A percentile compares a stretch with the other conserved stretches of the same genome.
These are phyloP conservation scores for Pythium myriotylum DNA, from an alignment of 352 stramenopile species.

Conservation along the genomic window DNA sequence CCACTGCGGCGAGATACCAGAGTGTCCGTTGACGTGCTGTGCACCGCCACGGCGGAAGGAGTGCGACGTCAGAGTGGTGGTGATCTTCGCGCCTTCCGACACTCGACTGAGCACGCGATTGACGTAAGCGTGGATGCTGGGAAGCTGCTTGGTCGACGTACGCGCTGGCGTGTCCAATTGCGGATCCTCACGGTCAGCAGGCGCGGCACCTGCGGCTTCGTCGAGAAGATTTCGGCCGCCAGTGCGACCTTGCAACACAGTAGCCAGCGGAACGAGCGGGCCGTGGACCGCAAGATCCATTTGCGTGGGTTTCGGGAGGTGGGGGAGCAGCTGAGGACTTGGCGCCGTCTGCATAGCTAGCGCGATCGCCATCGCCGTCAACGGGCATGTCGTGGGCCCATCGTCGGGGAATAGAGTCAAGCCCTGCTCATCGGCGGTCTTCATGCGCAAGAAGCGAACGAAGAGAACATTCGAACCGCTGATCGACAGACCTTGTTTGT, in stretches of 20 bases:
- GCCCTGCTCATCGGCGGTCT: constrained; percentile 32
- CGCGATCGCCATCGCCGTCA: constrained; percentile 21
- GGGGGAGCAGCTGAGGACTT: constrained; percentile 8
- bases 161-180: too few species aligned
- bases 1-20: too few species aligned
- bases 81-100: too few species aligned
- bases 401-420: constrained; percentile 36
- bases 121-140: too few species aligned
- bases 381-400: constrained; percentile 31
- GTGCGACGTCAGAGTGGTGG: too few species aligned
- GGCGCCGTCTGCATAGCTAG: constrained; percentile 26
- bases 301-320: constrained; percentile 9
- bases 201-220: too few species aligned
- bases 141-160: too few species aligned
- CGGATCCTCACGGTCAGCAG: too few species aligned
- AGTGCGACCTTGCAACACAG: neutral
- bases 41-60: too few species aligned
- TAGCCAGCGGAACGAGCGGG: constrained; percentile 1
- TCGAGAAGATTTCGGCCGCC: constrained; percentile 7
- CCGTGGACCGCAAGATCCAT: constrained; percentile 1
- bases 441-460: constrained; percentile 31
- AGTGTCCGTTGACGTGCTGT: too few species aligned
- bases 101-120: too few species aligned
- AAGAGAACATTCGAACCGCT: constrained; percentile 26
- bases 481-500: constrained; percentile 32